Evolutionary conservation across 371 early-diverging fungal species (phyloP).

Genomic region (Capniomyces stellatus): DNA sequence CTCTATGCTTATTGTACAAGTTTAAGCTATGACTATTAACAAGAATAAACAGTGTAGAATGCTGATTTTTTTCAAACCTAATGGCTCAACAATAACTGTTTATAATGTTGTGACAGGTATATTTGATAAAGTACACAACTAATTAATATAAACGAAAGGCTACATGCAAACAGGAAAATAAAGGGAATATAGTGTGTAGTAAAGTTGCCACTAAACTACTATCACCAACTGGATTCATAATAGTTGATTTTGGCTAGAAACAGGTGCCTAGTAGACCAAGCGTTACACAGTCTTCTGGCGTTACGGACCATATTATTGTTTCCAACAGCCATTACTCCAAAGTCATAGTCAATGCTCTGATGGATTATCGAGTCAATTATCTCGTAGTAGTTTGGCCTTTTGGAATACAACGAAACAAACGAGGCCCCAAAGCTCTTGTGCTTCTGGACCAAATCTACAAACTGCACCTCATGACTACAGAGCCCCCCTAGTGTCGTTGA

Average conservation of each 20-base stretch:
- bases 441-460: not conserved
- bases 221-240: not conserved
- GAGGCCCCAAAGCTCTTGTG: not conserved
- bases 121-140: too few species aligned
- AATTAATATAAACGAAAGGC: too few species aligned
- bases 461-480: not conserved
- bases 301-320: not conserved
- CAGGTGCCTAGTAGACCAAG: not conserved
- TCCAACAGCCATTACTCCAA: not conserved
- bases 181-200: too few species aligned
- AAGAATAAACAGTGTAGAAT: too few species aligned
- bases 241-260: not conserved
- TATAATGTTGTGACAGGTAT: too few species aligned
- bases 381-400: not conserved
- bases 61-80: too few species aligned
- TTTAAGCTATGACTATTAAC: too few species aligned
- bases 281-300: not conserved
- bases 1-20: too few species aligned
- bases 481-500: not conserved
- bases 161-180: too few species aligned
- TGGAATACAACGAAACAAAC: not conserved
- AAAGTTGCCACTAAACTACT: too few species aligned
- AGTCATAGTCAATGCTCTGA: not conserved
- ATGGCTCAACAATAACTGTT: too few species aligned
- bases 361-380: not conserved